These are phyloP conservation scores for Sphaerulina populicola DNA, from an alignment of 2,329 filamentous ascomycete species.

Conservation along the genomic window DNA sequence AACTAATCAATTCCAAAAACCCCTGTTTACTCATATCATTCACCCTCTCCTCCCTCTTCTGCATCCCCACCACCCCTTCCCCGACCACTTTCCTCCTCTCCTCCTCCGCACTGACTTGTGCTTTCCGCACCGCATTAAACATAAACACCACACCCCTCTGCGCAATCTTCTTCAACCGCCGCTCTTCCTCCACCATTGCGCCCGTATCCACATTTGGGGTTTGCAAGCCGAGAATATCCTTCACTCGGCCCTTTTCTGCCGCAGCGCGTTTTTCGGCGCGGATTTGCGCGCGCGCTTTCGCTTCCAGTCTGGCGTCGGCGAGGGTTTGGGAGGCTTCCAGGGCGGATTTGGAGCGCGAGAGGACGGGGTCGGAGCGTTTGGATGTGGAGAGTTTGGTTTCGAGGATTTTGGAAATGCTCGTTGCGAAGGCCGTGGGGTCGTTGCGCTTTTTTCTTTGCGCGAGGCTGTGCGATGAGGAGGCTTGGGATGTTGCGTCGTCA, in stretches of 20 bases:
- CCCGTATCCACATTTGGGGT: constrained; percentile 44
- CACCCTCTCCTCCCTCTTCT: constrained; percentile 73
- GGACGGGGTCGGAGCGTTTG: constrained; percentile 80
- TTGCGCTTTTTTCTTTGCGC: constrained; percentile 68
- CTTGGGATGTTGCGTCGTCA: constrained; percentile 28
- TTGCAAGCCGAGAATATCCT: constrained; percentile 66
- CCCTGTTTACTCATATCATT: constrained; percentile 97
- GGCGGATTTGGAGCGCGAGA: constrained; percentile 71
- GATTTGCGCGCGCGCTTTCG: constrained; percentile 69
- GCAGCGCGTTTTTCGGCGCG: constrained; percentile 71
- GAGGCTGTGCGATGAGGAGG: constrained; percentile 8
- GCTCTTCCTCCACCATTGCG: constrained; percentile 60
- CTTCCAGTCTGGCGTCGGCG: constrained; percentile 68
- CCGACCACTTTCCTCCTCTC: constrained; percentile 61
- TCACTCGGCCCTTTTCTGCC: constrained; percentile 77
- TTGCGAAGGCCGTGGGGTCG: constrained; percentile 84
- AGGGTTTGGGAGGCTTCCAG: constrained; percentile 63
- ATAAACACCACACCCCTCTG: constrained; percentile 91
- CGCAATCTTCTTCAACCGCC: constrained; percentile 72
- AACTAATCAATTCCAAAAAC: constrained; percentile 79
- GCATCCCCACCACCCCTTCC: constrained; percentile 68
- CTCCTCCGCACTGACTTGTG: constrained; percentile 79
- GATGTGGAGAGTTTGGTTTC: constrained; percentile 75
- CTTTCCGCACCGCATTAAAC: constrained; percentile 89
- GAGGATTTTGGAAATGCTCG: constrained; percentile 86